Conservation (phyloP, 768 basidiomycete genomes). For the Multifurca ochricompacta region DNA sequence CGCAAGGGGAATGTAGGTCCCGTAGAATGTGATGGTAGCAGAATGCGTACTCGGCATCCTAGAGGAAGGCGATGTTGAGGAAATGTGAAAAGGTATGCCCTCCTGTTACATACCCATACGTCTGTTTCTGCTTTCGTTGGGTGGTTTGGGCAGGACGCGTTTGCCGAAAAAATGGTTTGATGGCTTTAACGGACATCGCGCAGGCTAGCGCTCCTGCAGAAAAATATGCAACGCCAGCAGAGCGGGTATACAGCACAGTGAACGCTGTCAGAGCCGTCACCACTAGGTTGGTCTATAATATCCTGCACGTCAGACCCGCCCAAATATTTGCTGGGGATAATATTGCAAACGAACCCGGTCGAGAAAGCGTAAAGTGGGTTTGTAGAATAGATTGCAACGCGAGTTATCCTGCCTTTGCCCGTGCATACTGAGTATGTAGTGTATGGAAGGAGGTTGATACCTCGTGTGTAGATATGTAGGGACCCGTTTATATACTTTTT, state of each 20-base stretch:
- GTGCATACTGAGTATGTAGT: neutral
- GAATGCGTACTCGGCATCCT: conserved; percentile 87
- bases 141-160: conserved; percentile 44
- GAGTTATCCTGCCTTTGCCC: neutral
- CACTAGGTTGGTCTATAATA: conserved; percentile 46
- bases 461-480: too few species aligned
- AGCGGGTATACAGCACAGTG: conserved; percentile 51
- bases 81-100: neutral
- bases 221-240: conserved; percentile 56
- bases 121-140: conserved; percentile 36
- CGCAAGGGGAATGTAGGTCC: conserved; percentile 51
- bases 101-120: conserved; percentile 55
- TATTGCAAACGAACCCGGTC: conserved; percentile 14
- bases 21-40: conserved; percentile 57
- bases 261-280: conserved; percentile 45
- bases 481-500: too few species aligned
- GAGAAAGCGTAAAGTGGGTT: conserved; percentile 5
- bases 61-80: neutral
- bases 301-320: conserved; percentile 9
- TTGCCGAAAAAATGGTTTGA: conserved; percentile 57
- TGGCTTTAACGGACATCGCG: conserved; percentile 47
- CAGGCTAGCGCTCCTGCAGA: conserved; percentile 49
- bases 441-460: too few species aligned
- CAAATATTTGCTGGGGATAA: neutral
- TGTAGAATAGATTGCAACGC: neutral